phyloP scores from a whole-genome alignment of 139 green algal genomes.

The Chlamydomonas sp. region DNA sequence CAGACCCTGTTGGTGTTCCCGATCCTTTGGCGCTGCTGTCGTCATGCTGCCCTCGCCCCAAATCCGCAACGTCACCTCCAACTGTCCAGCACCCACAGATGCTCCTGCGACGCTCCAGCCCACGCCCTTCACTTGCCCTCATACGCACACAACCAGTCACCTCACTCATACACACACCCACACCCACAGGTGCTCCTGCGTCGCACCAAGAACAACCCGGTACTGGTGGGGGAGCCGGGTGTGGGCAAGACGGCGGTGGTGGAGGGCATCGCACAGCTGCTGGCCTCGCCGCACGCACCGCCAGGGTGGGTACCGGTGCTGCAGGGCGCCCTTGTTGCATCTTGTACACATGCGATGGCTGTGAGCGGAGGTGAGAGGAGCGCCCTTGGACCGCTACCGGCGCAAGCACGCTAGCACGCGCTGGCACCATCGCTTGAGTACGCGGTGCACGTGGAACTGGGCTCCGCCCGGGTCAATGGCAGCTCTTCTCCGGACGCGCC shows the following conservation, averaged over 20 bases:
- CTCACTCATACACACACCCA: too few species aligned
- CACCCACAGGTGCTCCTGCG: constrained; percentile 81
- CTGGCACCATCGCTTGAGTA: neutral
- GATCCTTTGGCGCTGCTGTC: too few species aligned
- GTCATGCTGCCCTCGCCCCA: too few species aligned
- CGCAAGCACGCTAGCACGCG: too few species aligned
- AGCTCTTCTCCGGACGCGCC: too few species aligned
- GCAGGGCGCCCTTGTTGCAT: neutral
- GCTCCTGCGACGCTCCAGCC: neutral
- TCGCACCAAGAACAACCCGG: constrained; percentile 94
- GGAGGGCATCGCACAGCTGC: constrained; percentile 90
- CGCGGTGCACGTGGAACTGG: neutral
- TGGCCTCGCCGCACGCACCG: constrained; percentile 64
- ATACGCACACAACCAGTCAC: neutral
- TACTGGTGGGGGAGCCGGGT: constrained; percentile 90
- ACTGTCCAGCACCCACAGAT: neutral
- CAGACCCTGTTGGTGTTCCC: too few species aligned
- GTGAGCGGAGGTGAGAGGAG: too few species aligned
- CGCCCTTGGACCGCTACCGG: too few species aligned
- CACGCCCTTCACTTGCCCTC: too few species aligned
- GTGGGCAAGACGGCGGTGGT: constrained; percentile 84
- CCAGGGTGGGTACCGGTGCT: constrained; percentile 30
- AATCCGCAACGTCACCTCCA: neutral
- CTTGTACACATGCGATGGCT: too few species aligned
- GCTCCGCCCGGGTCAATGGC: too few species aligned